These are phyloP conservation scores for Candida gorgasii DNA, from an alignment of 805 yeast genomes.

Conservation along the genomic window DNA sequence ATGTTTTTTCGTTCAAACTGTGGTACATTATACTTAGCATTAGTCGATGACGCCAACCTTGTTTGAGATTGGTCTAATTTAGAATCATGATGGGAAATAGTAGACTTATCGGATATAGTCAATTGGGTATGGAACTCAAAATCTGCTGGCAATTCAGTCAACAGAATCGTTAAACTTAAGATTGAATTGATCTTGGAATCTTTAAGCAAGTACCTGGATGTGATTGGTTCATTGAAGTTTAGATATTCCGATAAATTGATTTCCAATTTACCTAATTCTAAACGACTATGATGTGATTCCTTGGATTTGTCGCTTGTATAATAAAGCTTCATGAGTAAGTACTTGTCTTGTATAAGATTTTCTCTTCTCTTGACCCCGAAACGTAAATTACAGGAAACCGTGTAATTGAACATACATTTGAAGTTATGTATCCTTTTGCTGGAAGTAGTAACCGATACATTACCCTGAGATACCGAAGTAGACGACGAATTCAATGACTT, in stretches of 20 bases:
- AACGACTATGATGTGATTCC: constrained; percentile 7
- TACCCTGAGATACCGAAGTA: constrained; percentile 17
- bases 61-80: constrained; percentile 7
- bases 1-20: constrained; percentile 44
- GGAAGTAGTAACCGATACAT: constrained; percentile 31
- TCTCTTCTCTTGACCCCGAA: constrained; percentile 41
- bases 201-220: constrained; percentile 68
- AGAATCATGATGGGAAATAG: constrained; percentile 6
- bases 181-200: constrained; percentile 83
- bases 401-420: constrained; percentile 39
- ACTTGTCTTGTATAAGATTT: constrained; percentile 44
- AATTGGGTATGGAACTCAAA: constrained; percentile 45
- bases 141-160: constrained; percentile 44
- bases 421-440: constrained; percentile 37
- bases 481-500: neutral
- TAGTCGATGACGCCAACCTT: constrained; percentile 17
- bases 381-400: constrained; percentile 36
- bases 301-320: constrained; percentile 32
- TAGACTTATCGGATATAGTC: constrained; percentile 30
- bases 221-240: constrained; percentile 49
- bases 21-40: constrained; percentile 45
- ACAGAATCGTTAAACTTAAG: constrained; percentile 57
- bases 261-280: constrained; percentile 59
- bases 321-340: constrained; percentile 36
- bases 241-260: constrained; percentile 75